phyloP scores from a whole-genome alignment of 2,329 filamentous ascomycete species.

The Gremmenia infestans region DNA sequence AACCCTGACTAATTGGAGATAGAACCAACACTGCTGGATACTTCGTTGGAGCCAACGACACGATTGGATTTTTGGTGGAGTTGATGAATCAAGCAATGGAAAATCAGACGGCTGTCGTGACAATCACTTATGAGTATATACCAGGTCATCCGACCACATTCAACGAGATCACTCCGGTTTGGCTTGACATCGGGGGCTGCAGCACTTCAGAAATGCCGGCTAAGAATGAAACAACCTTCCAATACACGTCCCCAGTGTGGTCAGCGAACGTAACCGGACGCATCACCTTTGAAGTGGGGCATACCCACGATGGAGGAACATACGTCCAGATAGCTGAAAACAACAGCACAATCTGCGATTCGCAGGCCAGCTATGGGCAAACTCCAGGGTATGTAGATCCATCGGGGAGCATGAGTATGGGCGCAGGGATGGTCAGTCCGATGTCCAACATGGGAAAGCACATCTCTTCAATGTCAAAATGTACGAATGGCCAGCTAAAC shows the following conservation, averaged over 20 bases:
- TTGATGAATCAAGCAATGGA: conserved; percentile 5
- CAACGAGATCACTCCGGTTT: conserved; percentile 3
- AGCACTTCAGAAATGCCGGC: background rate
- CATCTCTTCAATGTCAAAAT: too few species aligned
- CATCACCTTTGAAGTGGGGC: background rate
- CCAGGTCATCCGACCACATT: conserved; percentile 1
- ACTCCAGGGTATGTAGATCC: too few species aligned
- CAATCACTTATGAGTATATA: conserved; percentile 11
- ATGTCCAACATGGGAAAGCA: too few species aligned
- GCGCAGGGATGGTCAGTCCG: too few species aligned
- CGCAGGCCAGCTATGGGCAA: background rate
- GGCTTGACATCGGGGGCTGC: conserved; percentile 6
- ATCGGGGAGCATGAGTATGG: too few species aligned
- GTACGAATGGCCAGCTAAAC: too few species aligned
- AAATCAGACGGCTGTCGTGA: conserved; percentile 6
- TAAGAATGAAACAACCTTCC: background rate
- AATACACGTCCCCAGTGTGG: conserved; percentile 1
- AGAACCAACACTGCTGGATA: conserved; percentile 5
- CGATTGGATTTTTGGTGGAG: conserved; percentile 1
- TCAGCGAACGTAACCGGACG: background rate
- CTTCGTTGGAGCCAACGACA: background rate
- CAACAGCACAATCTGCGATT: conserved; percentile 1
- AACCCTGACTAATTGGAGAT: background rate
- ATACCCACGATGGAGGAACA: conserved; percentile 7
- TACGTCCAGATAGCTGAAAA: background rate